These are phyloP conservation scores for Lecanosticta acicola DNA, from an alignment of 2,329 filamentous ascomycete genomes.

Conservation along the genomic window DNA sequence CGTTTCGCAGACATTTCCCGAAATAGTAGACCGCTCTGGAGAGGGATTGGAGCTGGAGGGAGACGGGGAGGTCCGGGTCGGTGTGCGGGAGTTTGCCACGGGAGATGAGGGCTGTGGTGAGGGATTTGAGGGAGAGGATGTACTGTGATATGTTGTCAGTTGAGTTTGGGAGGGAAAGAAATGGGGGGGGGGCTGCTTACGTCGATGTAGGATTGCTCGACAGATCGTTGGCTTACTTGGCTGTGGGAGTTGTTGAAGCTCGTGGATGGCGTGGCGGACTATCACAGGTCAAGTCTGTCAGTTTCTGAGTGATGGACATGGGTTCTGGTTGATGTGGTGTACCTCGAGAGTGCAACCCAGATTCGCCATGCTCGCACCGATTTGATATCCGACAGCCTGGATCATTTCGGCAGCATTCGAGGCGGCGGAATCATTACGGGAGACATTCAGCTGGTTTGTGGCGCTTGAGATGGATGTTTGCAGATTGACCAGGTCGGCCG, in stretches of 20 bases:
- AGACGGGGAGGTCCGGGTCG: constrained; percentile 34
- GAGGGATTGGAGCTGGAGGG: constrained; percentile 28
- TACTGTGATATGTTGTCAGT: constrained; percentile 2
- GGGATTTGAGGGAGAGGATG: constrained; percentile 1
- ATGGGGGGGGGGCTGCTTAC: neutral
- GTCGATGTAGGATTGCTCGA: neutral
- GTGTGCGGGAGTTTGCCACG: constrained; percentile 34
- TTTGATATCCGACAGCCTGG: constrained; percentile 1
- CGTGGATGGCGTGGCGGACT: neutral
- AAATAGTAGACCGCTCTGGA: constrained; percentile 25
- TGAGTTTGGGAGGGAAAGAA: neutral
- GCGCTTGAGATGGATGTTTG: constrained; percentile 6
- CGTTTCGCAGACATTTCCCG: constrained; percentile 16
- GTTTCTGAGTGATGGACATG: too few species aligned
- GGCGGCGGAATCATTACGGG: neutral
- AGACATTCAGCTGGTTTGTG: constrained; percentile 6
- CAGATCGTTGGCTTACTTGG: neutral
- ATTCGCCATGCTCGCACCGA: constrained; percentile 4
- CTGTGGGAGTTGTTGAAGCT: neutral
- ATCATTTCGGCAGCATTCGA: neutral
- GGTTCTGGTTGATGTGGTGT: neutral
- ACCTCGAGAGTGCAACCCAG: constrained; percentile 2
- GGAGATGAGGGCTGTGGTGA: constrained; percentile 5
- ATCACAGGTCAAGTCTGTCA: too few species aligned
- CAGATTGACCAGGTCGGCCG: constrained; percentile 4